Base-by-base conservation (phyloP, 441 rosid species). In the Croton setiger region DNA sequence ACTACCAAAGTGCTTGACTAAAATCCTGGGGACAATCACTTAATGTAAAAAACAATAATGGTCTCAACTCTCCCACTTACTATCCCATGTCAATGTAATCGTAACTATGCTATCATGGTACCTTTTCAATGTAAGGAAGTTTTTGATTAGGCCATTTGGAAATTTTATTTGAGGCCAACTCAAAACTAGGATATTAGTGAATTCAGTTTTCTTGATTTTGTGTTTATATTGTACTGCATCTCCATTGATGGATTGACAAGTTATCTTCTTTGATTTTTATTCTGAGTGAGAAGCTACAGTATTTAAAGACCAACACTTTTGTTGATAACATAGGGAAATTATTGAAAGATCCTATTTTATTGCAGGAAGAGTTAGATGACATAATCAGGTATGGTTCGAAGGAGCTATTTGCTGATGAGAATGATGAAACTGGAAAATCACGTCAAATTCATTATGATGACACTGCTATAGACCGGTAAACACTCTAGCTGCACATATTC, bases 381-480 rank as follows among this genome's bases (percentile, higher is more conserved):
- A 96, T 93, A 71, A 87, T 96, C 75, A 87, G 98, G 74, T 93
- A 93, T 78, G 99, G 99, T 69, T 96, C 99, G 53, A 93, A 89
- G 82, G 99, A 96, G 80, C 86, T 96, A 60, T 96, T 96, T 86
- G 93, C 94, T 63, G 96, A 91, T 72, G 98, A 96, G 80, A 88
- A 87, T 71, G 99, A 93, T 63, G 98, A 93, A 79, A 87, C 90
- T 43, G 90, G 93, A 71, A 96, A 93, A 82, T 93, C 96, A 20
- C 96, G 99, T 44, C 96, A 93, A 83, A 96, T 96, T 75, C 99
- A 91, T 79, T 96, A 96, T 52, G 99, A 96, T 79, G 98, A 84
- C 78, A 80, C 96, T 61, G 98, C 99, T 64, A 91, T 93, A 70
- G 97, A 96, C 83, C 83, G 92, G 99, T 88, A 82, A 51, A 66